phyloP scores from a whole-genome alignment of 108 stramenopile species.

The Skeletonema tropicum region DNA sequence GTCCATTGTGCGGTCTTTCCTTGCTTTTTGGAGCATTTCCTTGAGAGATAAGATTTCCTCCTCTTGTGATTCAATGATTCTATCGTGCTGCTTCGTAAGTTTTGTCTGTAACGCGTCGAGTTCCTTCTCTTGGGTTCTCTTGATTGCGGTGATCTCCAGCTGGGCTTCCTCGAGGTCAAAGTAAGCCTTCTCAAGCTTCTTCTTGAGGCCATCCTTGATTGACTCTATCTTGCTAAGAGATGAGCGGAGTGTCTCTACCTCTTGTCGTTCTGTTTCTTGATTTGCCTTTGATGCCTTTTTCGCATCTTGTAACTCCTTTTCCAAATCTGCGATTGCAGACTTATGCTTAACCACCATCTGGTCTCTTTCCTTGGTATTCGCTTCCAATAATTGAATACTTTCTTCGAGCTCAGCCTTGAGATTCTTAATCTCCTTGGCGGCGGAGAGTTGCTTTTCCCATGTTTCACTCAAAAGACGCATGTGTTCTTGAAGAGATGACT shows the following conservation, averaged over 20 bases:
- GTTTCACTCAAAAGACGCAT: slow-evolving; percentile 43
- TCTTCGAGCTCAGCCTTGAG: slow-evolving; percentile 32
- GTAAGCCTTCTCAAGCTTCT: slow-evolving; percentile 43
- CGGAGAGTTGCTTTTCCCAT: slow-evolving; percentile 21
- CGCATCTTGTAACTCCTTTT: slow-evolving; percentile 24
- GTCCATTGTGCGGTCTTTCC: slow-evolving; percentile 13
- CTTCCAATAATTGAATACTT: slow-evolving; percentile 18
- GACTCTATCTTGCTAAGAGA: slow-evolving; percentile 26
- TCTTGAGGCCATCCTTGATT: slow-evolving; percentile 39
- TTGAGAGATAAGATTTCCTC: slow-evolving; percentile 28
- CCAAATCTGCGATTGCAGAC: slow-evolving; percentile 14
- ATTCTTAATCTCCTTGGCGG: slow-evolving; percentile 17
- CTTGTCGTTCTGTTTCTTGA: slow-evolving; percentile 13
- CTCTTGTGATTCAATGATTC: slow-evolving; percentile 29
- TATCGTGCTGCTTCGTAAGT: slow-evolving; percentile 21
- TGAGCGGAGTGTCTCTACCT: slow-evolving; percentile 20
- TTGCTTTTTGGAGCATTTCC: slow-evolving; percentile 16
- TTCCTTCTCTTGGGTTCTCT: slow-evolving; percentile 26
- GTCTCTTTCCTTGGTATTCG: slow-evolving; percentile 26
- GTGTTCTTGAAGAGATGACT: slow-evolving; percentile 49
- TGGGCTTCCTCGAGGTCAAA: slow-evolving; percentile 40
- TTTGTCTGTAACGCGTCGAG: slow-evolving; percentile 13
- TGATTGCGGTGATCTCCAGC: slow-evolving; percentile 20
- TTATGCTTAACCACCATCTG: slow-evolving; percentile 18
- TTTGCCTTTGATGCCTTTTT: background rate